Conservation (phyloP, 495 filamentous ascomycete species). For the Hypoxylon subgilvum region DNA sequence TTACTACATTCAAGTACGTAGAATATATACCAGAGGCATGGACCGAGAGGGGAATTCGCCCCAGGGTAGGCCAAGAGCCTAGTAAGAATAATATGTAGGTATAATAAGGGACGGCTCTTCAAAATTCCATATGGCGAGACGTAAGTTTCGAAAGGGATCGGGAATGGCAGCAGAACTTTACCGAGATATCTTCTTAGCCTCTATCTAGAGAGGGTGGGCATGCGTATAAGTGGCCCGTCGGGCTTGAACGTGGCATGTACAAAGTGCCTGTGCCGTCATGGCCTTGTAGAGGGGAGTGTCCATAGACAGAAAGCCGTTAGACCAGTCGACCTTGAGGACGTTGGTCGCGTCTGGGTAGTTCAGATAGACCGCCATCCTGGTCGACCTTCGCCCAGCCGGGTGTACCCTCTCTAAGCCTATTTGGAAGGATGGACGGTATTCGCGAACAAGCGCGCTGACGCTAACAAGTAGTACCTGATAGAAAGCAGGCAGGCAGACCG, state of each 20-base stretch:
- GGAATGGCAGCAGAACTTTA: slow-evolving; percentile 10
- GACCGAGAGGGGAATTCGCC: slow-evolving; percentile 24
- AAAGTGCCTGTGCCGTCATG: slow-evolving; percentile 7
- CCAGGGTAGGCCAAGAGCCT: slow-evolving; percentile 14
- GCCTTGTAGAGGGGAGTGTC: slow-evolving; percentile 11
- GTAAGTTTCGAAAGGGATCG: neutral
- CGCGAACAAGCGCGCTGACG: slow-evolving; percentile 50
- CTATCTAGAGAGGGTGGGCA: neutral
- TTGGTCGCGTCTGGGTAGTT: slow-evolving; percentile 12
- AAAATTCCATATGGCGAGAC: slow-evolving; percentile 6
- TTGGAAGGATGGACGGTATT: slow-evolving; percentile 29
- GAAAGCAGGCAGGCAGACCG: slow-evolving; percentile 15
- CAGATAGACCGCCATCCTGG: slow-evolving; percentile 13
- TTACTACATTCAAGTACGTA: slow-evolving; percentile 24
- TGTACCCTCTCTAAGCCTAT: slow-evolving; percentile 29
- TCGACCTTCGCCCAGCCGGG: slow-evolving; percentile 25
- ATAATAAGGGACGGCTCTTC: slow-evolving; percentile 13
- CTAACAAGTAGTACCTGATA: slow-evolving; percentile 40
- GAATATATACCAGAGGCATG: slow-evolving; percentile 15
- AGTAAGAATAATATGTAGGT: slow-evolving; percentile 28
- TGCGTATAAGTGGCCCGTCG: slow-evolving; percentile 13
- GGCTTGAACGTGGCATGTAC: slow-evolving; percentile 22
- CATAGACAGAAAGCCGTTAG: slow-evolving; percentile 18
- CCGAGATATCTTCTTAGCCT: slow-evolving; percentile 11
- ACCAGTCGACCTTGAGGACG: slow-evolving; percentile 3